These are phyloP conservation scores for Tetragonia tetragonoides DNA, from an alignment of 148 eudicot species.

Conservation along the genomic window DNA sequence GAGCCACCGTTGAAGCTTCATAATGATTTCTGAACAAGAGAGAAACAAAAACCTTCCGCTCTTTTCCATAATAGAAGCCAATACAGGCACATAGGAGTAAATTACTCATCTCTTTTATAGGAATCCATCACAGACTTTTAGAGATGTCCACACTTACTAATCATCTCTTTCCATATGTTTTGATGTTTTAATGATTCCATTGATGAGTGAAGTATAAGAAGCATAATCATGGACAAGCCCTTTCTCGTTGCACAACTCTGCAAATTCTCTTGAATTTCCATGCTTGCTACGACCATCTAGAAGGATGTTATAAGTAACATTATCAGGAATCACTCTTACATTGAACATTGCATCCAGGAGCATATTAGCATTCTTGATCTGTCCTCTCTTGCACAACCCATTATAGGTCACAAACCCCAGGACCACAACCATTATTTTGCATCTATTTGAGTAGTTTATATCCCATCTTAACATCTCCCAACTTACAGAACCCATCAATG, in stretches of 20 bases:
- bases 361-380: conserved; percentile 74
- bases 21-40: too few species aligned
- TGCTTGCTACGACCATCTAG: conserved; percentile 64
- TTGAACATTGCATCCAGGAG: conserved; percentile 70
- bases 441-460: conserved; percentile 62
- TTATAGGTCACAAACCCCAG: conserved; percentile 66
- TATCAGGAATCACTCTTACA: conserved; percentile 65
- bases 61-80: too few species aligned
- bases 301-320: conserved; percentile 67
- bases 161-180: conserved; percentile 26
- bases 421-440: conserved; percentile 48
- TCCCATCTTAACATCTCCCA: conserved; percentile 63
- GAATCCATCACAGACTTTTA: too few species aligned
- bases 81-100: too few species aligned
- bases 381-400: conserved; percentile 71
- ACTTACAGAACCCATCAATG: conserved; percentile 65
- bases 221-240: conserved; percentile 75
- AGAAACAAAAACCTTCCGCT: too few species aligned
- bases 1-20: too few species aligned
- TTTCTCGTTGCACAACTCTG: conserved; percentile 45
- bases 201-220: conserved; percentile 52
- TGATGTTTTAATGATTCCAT: conserved; percentile 33
- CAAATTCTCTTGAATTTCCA: conserved; percentile 35
- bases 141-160: not conserved
- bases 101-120: too few species aligned